phyloP scores from a whole-genome alignment of 768 basidiomycete species.

The Termitomyces eurrhizus region DNA sequence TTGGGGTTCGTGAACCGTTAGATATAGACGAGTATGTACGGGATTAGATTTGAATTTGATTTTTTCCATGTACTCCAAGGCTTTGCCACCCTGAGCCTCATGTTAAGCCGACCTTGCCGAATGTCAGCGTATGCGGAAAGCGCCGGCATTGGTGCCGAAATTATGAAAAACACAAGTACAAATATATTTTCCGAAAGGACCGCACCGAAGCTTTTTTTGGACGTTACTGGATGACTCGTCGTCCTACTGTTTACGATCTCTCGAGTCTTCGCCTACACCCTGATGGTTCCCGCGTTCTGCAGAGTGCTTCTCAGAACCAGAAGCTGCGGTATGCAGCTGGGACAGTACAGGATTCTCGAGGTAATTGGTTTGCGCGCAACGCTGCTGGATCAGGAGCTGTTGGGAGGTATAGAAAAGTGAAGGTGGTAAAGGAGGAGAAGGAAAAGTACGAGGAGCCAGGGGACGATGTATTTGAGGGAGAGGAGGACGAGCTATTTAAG shows the following conservation, averaged over 20 bases:
- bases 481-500: slow-evolving; percentile 8
- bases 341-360: slow-evolving; percentile 41
- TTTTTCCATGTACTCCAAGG: neutral
- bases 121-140: neutral
- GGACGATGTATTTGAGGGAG: slow-evolving; percentile 14
- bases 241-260: slow-evolving; percentile 61
- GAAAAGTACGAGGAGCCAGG: slow-evolving; percentile 9
- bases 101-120: neutral
- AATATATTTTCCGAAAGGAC: neutral
- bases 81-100: neutral
- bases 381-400: slow-evolving; percentile 51
- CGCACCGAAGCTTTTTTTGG: neutral
- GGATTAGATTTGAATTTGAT: neutral
- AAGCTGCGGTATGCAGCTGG: slow-evolving; percentile 29
- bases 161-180: neutral
- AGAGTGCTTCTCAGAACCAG: slow-evolving; percentile 30
- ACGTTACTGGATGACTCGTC: slow-evolving; percentile 23
- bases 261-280: slow-evolving; percentile 61
- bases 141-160: neutral
- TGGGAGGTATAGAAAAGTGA: slow-evolving; percentile 26
- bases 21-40: neutral
- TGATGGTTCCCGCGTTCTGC: slow-evolving; percentile 58
- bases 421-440: slow-evolving; percentile 8
- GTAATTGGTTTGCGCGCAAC: slow-evolving; percentile 66
- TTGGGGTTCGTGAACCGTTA: neutral